Evolutionary conservation across 2,329 filamentous ascomycete genomes (phyloP).

Genomic region (Pseudogymnoascus sp.): DNA sequence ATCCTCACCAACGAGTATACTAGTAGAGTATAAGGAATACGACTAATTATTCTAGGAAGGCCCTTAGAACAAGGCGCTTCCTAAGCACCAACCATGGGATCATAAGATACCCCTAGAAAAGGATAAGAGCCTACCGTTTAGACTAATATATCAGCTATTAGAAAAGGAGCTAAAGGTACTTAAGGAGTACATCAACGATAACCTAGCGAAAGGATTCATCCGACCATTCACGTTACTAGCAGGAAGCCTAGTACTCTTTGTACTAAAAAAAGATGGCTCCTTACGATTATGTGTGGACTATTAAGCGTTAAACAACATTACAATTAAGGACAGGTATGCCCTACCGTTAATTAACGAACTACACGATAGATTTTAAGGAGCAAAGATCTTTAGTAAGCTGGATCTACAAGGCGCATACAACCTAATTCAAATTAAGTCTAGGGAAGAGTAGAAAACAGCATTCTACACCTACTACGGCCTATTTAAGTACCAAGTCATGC

Average conservation of each 20-base stretch:
- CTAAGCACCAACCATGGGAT: background rate
- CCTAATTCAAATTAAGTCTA: constrained; percentile 27
- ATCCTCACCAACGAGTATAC: background rate
- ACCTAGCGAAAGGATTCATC: constrained; percentile 18
- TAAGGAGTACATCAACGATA: constrained; percentile 17
- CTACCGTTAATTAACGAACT: constrained; percentile 28
- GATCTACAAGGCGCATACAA: constrained; percentile 28
- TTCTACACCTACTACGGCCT: constrained; percentile 28
- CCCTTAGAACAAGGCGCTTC: background rate
- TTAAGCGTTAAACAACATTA: constrained; percentile 28
- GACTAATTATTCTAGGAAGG: background rate
- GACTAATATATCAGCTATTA: constrained; percentile 15
- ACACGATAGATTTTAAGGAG: constrained; percentile 19
- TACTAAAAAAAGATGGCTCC: constrained; percentile 25
- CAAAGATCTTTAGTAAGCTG: constrained; percentile 27
- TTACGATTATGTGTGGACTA: constrained; percentile 31
- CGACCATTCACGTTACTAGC: constrained; percentile 13
- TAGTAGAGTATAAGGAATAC: background rate
- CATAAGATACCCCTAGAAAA: background rate
- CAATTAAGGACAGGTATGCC: constrained; percentile 28
- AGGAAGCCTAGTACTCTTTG: constrained; percentile 25
- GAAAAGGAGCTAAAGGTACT: constrained; percentile 13
- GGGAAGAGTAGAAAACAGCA: constrained; percentile 29
- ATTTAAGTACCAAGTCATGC: constrained; percentile 30
- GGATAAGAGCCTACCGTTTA: background rate